phyloP scores from a whole-genome alignment of 768 basidiomycete genomes.

The Kwoniella mangroviensis region DNA sequence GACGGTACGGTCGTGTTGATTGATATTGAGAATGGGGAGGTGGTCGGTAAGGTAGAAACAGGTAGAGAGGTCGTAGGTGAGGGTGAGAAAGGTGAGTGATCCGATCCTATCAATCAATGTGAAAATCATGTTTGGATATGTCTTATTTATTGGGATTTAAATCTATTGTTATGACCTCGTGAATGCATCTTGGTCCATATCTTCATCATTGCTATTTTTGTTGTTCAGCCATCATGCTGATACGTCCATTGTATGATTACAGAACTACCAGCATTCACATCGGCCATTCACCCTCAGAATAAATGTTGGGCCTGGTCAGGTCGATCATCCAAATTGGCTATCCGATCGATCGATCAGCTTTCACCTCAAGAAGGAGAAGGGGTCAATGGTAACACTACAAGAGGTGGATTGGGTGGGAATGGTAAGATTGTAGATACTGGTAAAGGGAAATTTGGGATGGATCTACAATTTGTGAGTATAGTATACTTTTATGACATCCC shows the following conservation, averaged over 20 bases:
- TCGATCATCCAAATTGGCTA: slow-evolving; percentile 47
- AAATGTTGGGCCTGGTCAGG: slow-evolving; percentile 53
- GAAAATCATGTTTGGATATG: too few species aligned
- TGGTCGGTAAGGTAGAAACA: slow-evolving; percentile 73
- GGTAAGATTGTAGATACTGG: slow-evolving; percentile 55
- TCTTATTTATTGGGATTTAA: too few species aligned
- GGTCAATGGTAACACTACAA: slow-evolving; percentile 3
- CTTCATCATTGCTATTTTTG: neutral
- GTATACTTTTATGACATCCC: slow-evolving; percentile 72
- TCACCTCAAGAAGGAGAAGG: slow-evolving; percentile 23
- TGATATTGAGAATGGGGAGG: slow-evolving; percentile 69
- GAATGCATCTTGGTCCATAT: neutral
- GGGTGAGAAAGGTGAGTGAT: slow-evolving; percentile 71
- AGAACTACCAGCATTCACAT: slow-evolving; percentile 71
- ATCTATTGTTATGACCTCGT: too few species aligned
- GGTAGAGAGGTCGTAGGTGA: slow-evolving; percentile 66
- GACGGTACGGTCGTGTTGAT: slow-evolving; percentile 81
- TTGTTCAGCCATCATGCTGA: neutral
- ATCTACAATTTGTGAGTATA: slow-evolving; percentile 62
- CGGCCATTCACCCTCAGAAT: slow-evolving; percentile 72
- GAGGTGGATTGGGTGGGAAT: slow-evolving; percentile 38
- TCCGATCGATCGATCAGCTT: slow-evolving; percentile 32
- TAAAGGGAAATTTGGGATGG: slow-evolving; percentile 57
- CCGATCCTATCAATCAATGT: too few species aligned
- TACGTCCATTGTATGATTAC: neutral